These are phyloP conservation scores for Sphenostylis stenocarpa DNA, from an alignment of 306 rosid genomes.

Conservation along the genomic window DNA sequence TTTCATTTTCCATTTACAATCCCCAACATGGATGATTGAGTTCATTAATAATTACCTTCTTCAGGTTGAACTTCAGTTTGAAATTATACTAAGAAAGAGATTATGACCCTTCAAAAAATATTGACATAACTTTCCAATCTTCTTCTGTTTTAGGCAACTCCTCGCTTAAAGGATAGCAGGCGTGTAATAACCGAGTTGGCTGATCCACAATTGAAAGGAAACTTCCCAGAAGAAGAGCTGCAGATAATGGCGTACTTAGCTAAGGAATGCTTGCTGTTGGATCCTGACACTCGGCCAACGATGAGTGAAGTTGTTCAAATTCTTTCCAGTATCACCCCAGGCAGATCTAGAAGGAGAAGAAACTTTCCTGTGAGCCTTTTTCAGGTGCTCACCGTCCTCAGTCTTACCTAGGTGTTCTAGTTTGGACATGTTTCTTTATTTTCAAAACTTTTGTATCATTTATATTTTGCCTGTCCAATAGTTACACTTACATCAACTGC, in stretches of 20 bases:
- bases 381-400: conserved; percentile 52
- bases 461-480: neutral
- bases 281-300: conserved; percentile 88
- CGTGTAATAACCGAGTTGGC: conserved; percentile 64
- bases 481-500: neutral
- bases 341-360: conserved; percentile 68
- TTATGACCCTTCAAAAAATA: neutral
- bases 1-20: conserved; percentile 6
- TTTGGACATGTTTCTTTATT: conserved; percentile 1
- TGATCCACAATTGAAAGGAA: conserved; percentile 70
- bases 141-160: conserved; percentile 63
- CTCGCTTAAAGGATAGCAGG: conserved; percentile 69
- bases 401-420: neutral
- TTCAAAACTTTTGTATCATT: neutral
- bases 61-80: conserved; percentile 8
- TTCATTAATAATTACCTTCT: neutral
- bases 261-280: conserved; percentile 87
- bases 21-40: neutral
- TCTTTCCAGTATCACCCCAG: conserved; percentile 74
- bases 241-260: conserved; percentile 92
- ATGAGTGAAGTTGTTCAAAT: conserved; percentile 98
- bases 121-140: conserved; percentile 20
- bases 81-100: neutral
- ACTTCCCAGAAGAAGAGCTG: conserved; percentile 82
- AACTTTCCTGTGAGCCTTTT: conserved; percentile 55